Base-by-base conservation (phyloP, 2,329 filamentous ascomycete genomes). In the Achaetomium macrosporum region DNA sequence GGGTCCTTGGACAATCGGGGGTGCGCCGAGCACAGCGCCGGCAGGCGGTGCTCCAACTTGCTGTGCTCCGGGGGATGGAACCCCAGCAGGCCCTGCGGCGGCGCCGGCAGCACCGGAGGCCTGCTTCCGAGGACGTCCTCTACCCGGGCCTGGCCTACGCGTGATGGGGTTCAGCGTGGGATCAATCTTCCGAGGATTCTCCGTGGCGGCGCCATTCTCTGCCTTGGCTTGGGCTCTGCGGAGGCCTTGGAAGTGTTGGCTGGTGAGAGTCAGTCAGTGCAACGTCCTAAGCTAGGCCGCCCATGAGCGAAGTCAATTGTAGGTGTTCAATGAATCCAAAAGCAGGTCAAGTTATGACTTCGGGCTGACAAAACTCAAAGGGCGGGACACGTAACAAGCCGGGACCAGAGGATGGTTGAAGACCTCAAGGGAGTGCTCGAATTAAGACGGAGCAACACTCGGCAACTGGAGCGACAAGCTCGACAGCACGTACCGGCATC, bases 241-340 rank as follows among this genome's bases (percentile, higher is more conserved):
- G 16, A 83, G 72, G 29, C 79, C 78, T 61, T 83, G 80, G 53
- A 83, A 83, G 61, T 83, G 80, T 71, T 83, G 80, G 36, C 79
- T 83, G 42, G n/a, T 7, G 29, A n/a, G 43, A 29, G 55, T 63
- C 37, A 64, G 59, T 43, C 37, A 64, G 59, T 43, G 30, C 9
- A 33, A 17, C n/a, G 25, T 36, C n/a, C 33, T 25, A 31, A 19
- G 20, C 25, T 25, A 25, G 25, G 4, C 25, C 25, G 25, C 25
- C 4, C 4, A 25, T 25, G 25, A 25, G 25, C 4, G 4, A 25
- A 33, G 36, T 10, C 29, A 17, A 12, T 25, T 25, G 25, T 25
- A 25, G 25, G 25, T 7, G 4, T 7, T 25, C 25, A 25, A 25
- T 25, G 25, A 25, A 7, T 25, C 25, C 25, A 25, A 7, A n/a